Base-by-base conservation (phyloP, 257 asterid species). In the Ligustrum vulgare region DNA sequence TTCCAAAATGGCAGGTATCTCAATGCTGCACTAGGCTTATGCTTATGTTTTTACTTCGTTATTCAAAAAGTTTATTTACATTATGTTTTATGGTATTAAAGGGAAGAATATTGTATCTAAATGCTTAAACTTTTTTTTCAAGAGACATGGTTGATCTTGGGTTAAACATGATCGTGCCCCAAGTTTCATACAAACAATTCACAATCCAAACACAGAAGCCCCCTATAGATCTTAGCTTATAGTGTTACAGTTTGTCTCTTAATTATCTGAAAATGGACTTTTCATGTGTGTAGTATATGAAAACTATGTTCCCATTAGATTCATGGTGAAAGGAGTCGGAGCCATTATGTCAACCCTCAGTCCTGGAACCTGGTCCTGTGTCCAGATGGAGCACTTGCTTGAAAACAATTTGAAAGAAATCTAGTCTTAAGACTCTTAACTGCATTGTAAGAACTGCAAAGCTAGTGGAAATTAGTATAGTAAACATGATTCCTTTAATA, bases 1-100 rank as follows among this genome's bases (percentile, higher is more conserved):
- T 92, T 80, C 99, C 98, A 37, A 91, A 89, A 73, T 94, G 98
- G 98, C 98, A 94, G 97, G 98, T 92, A 76, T 28, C 15, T 78
- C 72, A 58, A 20, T 15, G 34, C 72, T 75, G 35, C 43, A 6
- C 43, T 79, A 75, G 60, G 15, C 43, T 72, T 54, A 47, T 18
- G 49, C 71, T 39, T 82, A 47, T n/a, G 63, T 20, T 43, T 39
- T 45, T 58, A 16, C 62, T 66, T 13, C 71, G 32, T 39, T 34
- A 34, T 49, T 71, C 75, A 67, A 5, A 33, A 3, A 65, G 12
- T 56, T 56, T 56, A n/a, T 9, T 56, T 56, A 45, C 64, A n/a
- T 8, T 56, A n/a, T 56, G 64, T 8, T 20, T n/a, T 56, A 56
- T 20, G 64, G 31, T 8, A 56, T 20, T 56, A 56, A 32, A 56